Evolutionary conservation across 768 basidiomycete genomes (phyloP).

Genomic region (Naganishia kalamii): DNA sequence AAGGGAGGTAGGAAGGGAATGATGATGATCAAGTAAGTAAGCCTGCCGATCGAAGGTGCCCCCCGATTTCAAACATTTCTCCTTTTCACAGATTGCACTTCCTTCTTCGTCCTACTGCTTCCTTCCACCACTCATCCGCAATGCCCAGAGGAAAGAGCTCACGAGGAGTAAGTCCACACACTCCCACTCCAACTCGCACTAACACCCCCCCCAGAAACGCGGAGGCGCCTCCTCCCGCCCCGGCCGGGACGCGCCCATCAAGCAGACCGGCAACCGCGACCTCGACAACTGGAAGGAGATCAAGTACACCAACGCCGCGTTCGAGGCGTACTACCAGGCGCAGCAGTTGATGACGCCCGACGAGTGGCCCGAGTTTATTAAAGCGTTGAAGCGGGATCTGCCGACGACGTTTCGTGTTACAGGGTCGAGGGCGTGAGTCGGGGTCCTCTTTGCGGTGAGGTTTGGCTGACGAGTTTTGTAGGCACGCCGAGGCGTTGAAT

Average conservation of each 20-base stretch:
- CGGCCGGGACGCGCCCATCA: neutral
- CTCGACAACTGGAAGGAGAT: conserved; percentile 14
- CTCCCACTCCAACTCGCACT: neutral
- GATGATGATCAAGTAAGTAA: neutral
- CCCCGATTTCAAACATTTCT: neutral
- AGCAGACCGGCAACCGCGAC: conserved; percentile 12
- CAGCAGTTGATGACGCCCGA: conserved; percentile 66
- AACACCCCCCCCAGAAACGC: neutral
- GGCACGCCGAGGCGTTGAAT: conserved; percentile 62
- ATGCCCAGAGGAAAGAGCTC: conserved; percentile 1
- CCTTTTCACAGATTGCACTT: neutral
- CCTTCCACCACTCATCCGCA: neutral
- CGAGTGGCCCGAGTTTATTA: conserved; percentile 73
- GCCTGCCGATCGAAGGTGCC: neutral
- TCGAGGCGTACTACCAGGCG: conserved; percentile 39
- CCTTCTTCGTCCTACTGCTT: too few relatives aligned
- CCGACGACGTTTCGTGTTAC: conserved; percentile 93
- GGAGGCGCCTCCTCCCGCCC: neutral
- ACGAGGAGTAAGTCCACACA: neutral
- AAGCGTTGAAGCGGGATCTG: conserved; percentile 61
- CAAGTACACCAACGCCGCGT: conserved; percentile 7
- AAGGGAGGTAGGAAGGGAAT: neutral
- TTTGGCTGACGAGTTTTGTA: conserved; percentile 17
- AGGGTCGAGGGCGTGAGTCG: conserved; percentile 70
- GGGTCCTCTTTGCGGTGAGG: conserved; percentile 21